phyloP scores from a whole-genome alignment of 2,329 filamentous ascomycete genomes.

The Pyrenophora seminiperda region DNA sequence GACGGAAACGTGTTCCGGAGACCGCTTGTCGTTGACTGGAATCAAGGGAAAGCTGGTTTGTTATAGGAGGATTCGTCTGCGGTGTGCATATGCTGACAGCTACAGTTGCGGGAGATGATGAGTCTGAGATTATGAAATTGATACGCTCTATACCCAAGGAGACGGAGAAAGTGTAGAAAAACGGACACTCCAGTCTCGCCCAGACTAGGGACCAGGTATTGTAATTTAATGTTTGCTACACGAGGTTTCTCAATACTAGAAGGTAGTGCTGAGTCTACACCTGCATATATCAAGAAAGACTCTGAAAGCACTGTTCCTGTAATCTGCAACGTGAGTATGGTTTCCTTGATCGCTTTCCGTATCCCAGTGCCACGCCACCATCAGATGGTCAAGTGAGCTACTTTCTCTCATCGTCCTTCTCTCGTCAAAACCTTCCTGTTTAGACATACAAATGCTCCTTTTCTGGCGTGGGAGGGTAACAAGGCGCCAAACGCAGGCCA shows the following conservation, averaged over 20 bases:
- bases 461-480: no score
- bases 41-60: conserved; percentile 77
- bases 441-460: neutral
- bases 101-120: conserved; percentile 70
- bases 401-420: neutral
- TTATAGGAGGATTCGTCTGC: conserved; percentile 1
- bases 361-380: neutral
- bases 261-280: neutral
- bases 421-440: neutral
- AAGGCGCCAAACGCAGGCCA: neutral
- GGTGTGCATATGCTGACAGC: conserved; percentile 12
- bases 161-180: conserved; percentile 24
- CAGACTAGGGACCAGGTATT: neutral
- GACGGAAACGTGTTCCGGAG: conserved; percentile 70
- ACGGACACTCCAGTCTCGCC: conserved; percentile 2
- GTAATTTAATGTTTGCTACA: no score
- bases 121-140: conserved; percentile 88
- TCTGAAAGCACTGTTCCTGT: neutral
- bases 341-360: neutral
- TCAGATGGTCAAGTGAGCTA: neutral
- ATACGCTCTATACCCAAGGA: conserved; percentile 64
- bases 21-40: conserved; percentile 94
- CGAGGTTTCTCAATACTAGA: no score
- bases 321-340: neutral
- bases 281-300: conserved; percentile 17